phyloP scores from a whole-genome alignment of 257 asterid species.

The Solanum clarkiae region DNA sequence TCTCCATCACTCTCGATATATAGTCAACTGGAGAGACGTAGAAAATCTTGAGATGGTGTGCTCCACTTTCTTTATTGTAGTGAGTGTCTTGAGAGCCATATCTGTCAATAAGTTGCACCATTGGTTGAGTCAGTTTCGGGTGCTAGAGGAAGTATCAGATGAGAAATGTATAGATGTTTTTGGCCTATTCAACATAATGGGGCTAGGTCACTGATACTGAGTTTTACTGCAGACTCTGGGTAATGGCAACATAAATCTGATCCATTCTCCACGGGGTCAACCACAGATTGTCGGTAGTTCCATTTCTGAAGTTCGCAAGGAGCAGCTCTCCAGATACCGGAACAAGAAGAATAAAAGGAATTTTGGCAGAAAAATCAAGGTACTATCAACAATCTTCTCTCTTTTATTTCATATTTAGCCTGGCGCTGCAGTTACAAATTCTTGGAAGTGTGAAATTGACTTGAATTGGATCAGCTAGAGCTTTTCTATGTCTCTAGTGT shows the following conservation, averaged over 20 bases:
- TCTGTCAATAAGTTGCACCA: not conserved
- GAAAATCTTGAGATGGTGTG: not conserved
- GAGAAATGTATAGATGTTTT: conserved; percentile 47
- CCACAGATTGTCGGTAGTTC: conserved; percentile 24
- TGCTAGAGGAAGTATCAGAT: conserved; percentile 22
- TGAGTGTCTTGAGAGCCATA: not conserved
- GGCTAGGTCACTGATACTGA: conserved; percentile 49
- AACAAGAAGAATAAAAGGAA: conserved; percentile 79
- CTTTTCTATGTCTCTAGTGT: not conserved
- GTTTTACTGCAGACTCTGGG: conserved; percentile 82
- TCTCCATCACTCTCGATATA: not conserved
- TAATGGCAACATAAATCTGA: conserved; percentile 23
- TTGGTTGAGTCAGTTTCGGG: conserved; percentile 8
- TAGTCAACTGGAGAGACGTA: not conserved
- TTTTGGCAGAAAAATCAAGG: conserved; percentile 90
- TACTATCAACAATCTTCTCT: not conserved
- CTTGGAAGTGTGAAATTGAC: not conserved
- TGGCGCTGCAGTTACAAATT: not conserved
- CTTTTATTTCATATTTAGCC: not conserved
- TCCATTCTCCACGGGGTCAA: conserved; percentile 39
- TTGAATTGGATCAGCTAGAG: not conserved
- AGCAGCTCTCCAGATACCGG: conserved; percentile 76
- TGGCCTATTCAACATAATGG: conserved; percentile 45
- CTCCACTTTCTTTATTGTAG: not conserved
- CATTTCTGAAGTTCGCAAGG: conserved; percentile 63